Percentiles rank a stretch among this genome's conserved stretches.
phyloP scores from a whole-genome alignment of 345 rosid genomes.

The Trapa incisa region DNA sequence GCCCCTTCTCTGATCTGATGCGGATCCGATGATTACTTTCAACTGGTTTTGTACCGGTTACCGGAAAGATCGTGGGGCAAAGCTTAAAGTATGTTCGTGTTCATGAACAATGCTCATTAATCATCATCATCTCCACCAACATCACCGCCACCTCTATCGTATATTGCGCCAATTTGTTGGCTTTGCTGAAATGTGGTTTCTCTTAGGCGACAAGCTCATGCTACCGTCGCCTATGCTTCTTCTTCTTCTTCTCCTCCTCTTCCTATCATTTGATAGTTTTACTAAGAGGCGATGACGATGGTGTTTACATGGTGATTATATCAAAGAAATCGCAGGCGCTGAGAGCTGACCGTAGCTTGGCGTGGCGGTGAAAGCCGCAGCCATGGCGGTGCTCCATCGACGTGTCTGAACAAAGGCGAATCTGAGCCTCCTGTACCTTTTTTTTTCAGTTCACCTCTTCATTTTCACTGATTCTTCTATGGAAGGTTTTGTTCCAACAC shows the following conservation, averaged over 20 bases:
- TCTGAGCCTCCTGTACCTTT: slow-evolving; percentile 9
- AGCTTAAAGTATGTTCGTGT: not conserved
- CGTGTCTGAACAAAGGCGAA: slow-evolving; percentile 10
- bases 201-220: not conserved
- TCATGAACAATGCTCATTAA: not conserved
- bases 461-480: no score
- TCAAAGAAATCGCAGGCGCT: slow-evolving; percentile 1
- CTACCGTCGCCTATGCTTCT: not conserved
- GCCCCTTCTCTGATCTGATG: not conserved
- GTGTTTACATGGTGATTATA: not conserved
- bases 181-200: not conserved
- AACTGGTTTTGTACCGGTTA: not conserved
- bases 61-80: not conserved
- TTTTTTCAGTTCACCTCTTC: not conserved
- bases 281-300: not conserved
- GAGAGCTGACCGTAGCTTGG: slow-evolving; percentile 5
- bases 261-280: not conserved
- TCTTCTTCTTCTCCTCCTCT: not conserved
- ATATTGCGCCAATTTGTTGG: no score
- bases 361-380: slow-evolving; percentile 1
- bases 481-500: no score
- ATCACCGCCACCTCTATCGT: not conserved
- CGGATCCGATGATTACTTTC: slow-evolving; percentile 3
- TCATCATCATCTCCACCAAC: no score
- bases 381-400: slow-evolving; percentile 9